These are phyloP conservation scores for Cardamine resedifolia DNA, from an alignment of 345 rosid genomes.

Conservation along the genomic window DNA sequence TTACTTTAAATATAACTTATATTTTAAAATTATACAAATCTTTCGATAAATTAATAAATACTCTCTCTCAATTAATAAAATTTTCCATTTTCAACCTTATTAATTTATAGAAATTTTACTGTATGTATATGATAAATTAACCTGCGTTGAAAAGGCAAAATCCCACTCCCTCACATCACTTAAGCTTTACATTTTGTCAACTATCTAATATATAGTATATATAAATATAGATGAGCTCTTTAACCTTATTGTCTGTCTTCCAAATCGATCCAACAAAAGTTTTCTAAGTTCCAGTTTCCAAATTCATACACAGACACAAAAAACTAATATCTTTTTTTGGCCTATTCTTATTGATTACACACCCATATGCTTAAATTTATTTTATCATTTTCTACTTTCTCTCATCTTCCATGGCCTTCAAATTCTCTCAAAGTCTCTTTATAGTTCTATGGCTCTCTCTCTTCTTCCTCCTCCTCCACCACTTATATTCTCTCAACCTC, in stretches of 20 bases:
- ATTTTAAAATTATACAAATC: no score
- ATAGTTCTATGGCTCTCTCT: constrained; percentile 57
- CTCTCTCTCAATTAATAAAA: no score
- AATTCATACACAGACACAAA: constrained; percentile 6
- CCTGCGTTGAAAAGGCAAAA: constrained; percentile 35
- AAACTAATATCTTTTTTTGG: constrained; percentile 1
- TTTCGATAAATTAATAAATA: no score
- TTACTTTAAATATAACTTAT: no score
- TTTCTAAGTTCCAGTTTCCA: background rate
- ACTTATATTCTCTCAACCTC: constrained; percentile 42
- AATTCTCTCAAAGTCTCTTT: constrained; percentile 42
- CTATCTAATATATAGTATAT: constrained; percentile 24
- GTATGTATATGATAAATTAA: constrained; percentile 22
- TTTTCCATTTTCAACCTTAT: no score
- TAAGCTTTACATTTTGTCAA: constrained; percentile 39
- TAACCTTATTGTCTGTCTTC: constrained; percentile 2
- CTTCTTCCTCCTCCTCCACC: constrained; percentile 50
- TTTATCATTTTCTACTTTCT: constrained; percentile 30
- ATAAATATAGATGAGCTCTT: constrained; percentile 10
- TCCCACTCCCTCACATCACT: constrained; percentile 35
- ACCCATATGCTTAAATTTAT: constrained; percentile 9
- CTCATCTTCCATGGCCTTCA: constrained; percentile 54
- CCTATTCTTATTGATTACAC: constrained; percentile 5
- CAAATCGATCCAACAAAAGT: constrained; percentile 23
- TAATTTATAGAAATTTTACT: no score